phyloP scores from a whole-genome alignment of 108 stramenopile species.

The Fragilaria crotonensis region DNA sequence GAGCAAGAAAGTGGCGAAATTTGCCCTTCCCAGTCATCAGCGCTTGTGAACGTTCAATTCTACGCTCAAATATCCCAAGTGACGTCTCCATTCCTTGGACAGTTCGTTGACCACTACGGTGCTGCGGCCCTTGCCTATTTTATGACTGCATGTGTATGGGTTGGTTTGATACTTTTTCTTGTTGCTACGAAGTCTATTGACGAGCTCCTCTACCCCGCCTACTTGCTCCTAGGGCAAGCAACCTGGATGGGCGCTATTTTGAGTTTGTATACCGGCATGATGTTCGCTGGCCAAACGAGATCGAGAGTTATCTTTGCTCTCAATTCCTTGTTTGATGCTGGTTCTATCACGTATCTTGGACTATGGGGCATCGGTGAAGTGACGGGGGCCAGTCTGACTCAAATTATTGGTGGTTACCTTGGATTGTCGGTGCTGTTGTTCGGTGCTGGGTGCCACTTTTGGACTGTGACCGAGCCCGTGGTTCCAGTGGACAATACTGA shows the following conservation, averaged over 20 bases:
- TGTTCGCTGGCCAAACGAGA: conserved; percentile 8
- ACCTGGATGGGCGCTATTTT: conserved; percentile 3
- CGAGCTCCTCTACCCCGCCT: conserved; percentile 12
- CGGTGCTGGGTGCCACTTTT: conserved; percentile 12
- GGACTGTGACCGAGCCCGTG: conserved; percentile 7
- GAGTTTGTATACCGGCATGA: conserved; percentile 16
- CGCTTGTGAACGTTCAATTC: conserved; percentile 25
- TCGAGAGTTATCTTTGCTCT: conserved; percentile 28
- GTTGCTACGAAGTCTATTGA: conserved; percentile 1
- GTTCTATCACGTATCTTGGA: conserved; percentile 27
- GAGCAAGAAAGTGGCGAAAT: conserved; percentile 7
- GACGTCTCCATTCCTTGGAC: conserved; percentile 17
- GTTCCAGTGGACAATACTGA: background rate
- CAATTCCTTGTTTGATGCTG: conserved; percentile 40
- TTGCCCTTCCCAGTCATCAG: conserved; percentile 28
- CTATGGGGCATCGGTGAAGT: conserved; percentile 21
- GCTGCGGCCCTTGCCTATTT: conserved; percentile 6
- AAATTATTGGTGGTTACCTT: conserved; percentile 13
- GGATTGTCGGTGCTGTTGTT: conserved; percentile 9
- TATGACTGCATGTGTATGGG: background rate
- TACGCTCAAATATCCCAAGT: conserved; percentile 10
- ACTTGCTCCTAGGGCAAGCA: conserved; percentile 15
- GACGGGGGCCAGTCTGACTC: background rate
- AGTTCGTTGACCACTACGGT: conserved; percentile 19
- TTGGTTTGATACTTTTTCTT: background rate